Evolutionary conservation across 2,329 filamentous ascomycete genomes (phyloP), one percentile per base, ranked within the genome.

Genomic region (Exophiala viscosa): DNA sequence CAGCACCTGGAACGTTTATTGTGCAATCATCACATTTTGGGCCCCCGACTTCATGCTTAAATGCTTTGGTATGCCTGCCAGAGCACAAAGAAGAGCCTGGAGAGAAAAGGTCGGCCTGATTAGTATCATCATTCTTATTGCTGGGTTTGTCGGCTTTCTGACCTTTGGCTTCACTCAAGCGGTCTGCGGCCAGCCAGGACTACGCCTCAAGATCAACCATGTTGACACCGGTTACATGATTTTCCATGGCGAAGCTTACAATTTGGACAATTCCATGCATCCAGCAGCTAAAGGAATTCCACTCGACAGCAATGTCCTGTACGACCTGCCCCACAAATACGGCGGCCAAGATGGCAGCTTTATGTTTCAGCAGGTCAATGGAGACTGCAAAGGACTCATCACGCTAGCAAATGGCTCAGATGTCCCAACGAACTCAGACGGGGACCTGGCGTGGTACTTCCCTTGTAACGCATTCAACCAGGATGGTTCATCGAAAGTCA

Each of bases 341-440:
- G 86, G 85, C 50, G 93, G 91, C n/a, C 81, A 88, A 70, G 95
- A 99, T 67, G 92, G 89, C 52, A 97, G 91, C 66, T 99, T 99
- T 68, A 74, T 99, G 66, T 99, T 99, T 73, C 93, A 99, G 69
- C 95, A 97, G 61, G 93, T 99, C 69, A 99, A 99, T 64, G 95
- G 93, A 43, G 88, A 87, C 58, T 99, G 93, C 80, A 99, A 97
- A 73, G 87, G 81, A 8, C 72, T 97, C 51, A 96, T 99, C 67
- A 95, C 83, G 1, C 71, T 78, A 6, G 82, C 86, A 1, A 67
- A 79, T 1, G 76, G 76, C 50, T 95, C 91, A 0, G 86, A 90
- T 62, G 84, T 99, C 7, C 90, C 91, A 1, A 87, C 86, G 5
- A 85, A 95, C 66, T 72, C 70, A 20, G 73, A 85, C 47, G 83